Evolutionary conservation across 2,329 filamentous ascomycete genomes (phyloP), one percentile per base, ranked within the genome.

Genomic region (Calonectria hongkongensis): DNA sequence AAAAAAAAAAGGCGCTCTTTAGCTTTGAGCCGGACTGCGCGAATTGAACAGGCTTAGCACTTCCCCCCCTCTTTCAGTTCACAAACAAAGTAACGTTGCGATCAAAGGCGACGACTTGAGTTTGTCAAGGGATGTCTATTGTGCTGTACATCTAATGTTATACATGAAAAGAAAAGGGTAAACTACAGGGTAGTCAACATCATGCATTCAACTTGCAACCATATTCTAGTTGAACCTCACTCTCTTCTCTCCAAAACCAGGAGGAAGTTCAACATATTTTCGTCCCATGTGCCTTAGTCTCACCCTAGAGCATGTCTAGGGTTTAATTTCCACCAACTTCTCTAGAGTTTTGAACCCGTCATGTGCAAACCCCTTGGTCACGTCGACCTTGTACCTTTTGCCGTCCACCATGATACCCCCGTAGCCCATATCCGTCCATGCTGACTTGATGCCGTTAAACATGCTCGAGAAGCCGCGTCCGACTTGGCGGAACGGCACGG

Each of bases 291-390:
- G 36, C 21, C 25, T 41, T 41, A 60, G 54, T 60, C 54, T 25
- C 51, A 27, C 16, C 33, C 50, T 47, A 9, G 30, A 27, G 4
- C 36, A 4, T 2, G 28, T 74, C 27, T 43, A 80, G n/a, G 71
- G 54, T 65, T 80, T 73, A 50, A 81, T 78, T 21, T 79, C 79
- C 39, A 90, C 86, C 47, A 93, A 79, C 74, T 88, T 86, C 82
- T 93, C 91, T 66, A 93, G 80, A 4, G 89, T 89, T 68, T 85
- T 86, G 51, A 92, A 92, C 4, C 88, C 85, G 48, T 93, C 91
- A 62, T 92, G 85, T 27, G 89, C 89, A 84, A 89, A 92, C 1
- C 89, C 90, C 47, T 87, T 86, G 3, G 85, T 85, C 18, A 92
- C 85, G 76, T 92, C 91, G 27, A 93, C 81, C 83, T 91, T 92